These are phyloP conservation scores for Pestalotiopsis sp. DNA, from an alignment of 2,329 filamentous ascomycete species.

Conservation along the genomic window DNA sequence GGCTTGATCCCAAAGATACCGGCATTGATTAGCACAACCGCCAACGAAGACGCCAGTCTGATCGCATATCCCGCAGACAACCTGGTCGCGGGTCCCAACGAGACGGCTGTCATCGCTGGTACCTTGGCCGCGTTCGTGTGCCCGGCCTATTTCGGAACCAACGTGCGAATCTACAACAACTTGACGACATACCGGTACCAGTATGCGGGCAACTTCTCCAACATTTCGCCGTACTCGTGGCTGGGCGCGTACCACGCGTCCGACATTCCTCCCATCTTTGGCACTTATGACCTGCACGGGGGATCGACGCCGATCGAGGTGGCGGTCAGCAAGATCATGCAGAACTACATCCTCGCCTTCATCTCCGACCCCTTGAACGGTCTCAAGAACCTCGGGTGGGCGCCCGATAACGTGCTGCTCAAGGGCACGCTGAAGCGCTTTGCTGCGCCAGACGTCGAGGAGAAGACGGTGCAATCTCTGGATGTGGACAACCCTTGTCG, in stretches of 20 bases:
- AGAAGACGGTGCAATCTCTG: not conserved
- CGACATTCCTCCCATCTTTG: slow-evolving; percentile 29
- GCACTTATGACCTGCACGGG: slow-evolving; percentile 26
- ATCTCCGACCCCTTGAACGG: slow-evolving; percentile 6
- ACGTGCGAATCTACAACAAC: slow-evolving; percentile 21
- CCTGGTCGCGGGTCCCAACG: slow-evolving; percentile 8
- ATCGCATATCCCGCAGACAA: slow-evolving; percentile 22
- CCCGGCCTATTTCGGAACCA: slow-evolving; percentile 21
- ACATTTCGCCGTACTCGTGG: slow-evolving; percentile 39
- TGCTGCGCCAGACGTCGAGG: not conserved
- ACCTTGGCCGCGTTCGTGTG: slow-evolving; percentile 24
- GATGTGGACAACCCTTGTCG: slow-evolving; percentile 4
- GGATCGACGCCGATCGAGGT: slow-evolving; percentile 24
- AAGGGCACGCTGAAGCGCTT: slow-evolving; percentile 10
- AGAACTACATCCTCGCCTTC: slow-evolving; percentile 4
- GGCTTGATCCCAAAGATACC: slow-evolving; percentile 30
- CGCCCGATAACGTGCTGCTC: not conserved
- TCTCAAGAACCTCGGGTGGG: not conserved
- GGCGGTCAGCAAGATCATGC: slow-evolving; percentile 9
- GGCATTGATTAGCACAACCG: slow-evolving; percentile 27
- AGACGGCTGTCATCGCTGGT: not conserved
- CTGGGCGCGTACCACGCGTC: slow-evolving; percentile 35
- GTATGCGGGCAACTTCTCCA: slow-evolving; percentile 42
- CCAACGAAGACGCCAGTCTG: slow-evolving; percentile 27
- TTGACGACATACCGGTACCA: slow-evolving; percentile 42